Evolutionary conservation across 345 rosid species (phyloP), one percentile per base, ranked within the genome.

Genomic region (Isatis tinctoria): DNA sequence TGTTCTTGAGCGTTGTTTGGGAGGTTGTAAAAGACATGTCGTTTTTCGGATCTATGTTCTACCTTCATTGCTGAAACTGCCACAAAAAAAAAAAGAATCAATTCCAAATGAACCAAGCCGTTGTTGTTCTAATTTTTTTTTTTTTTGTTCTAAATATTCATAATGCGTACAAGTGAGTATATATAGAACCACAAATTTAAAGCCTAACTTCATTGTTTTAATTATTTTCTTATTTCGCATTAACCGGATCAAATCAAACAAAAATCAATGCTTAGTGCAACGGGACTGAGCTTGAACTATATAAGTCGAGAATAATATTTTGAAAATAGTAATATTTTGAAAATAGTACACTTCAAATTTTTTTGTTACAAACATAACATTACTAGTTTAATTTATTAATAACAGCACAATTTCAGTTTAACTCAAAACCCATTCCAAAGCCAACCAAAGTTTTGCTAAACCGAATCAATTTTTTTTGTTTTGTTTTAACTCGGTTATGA

Each of bases 1-100:
- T 80, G 88, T 20, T 81, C 81, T 27, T 79, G 87, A 57, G n/a
- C 83, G 36, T 81, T 80, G 76, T 86, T 87, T n/a, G 97, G 97
- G 69, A 91, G 97, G 67, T 95, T 85, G 77, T 87, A 88, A 83
- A 91, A 91, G 7, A 89, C 84, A 69, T 81, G 97, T 54, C 97
- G 68, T 24, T 44, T 77, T 24, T 65, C 68, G 5, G 77, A 72
- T 65, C 80, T 58, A 26, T 72, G 76, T 51, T 65, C 80, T 40
- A 10, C 64, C 51, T 65, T 77, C 80, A 77, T 65, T 39, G 77
- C 80, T 71, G 80, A 77, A 40, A 72, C 68, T 59, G 35, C 9
- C 3, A 64, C 18, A 69, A 41, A 7, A 22, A 16, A 51, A 51
- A 22, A 27, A 51, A 32, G 8, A 32, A 24, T 10, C 1, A 70